These are phyloP conservation scores for Paramecium pentaurelia DNA, from an alignment of 73 alveolate species.

Conservation along the genomic window DNA sequence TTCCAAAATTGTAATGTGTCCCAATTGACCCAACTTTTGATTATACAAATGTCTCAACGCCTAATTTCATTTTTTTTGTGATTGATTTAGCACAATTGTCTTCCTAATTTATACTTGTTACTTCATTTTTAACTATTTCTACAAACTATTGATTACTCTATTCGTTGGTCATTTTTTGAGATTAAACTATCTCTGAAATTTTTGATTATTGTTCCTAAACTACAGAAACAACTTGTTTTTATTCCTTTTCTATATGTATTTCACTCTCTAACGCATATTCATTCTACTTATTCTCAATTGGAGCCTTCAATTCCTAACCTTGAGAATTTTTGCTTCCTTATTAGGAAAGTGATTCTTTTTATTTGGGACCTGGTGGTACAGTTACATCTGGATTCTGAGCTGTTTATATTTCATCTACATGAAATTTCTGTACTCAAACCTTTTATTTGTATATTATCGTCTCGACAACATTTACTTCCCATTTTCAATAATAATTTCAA, in stretches of 20 bases:
- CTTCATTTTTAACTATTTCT: not conserved
- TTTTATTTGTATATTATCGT: not conserved
- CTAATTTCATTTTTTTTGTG: not conserved
- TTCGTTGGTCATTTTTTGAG: not conserved
- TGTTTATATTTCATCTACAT: not conserved
- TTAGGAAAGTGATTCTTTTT: not conserved
- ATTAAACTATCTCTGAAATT: not conserved
- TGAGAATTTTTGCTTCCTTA: conserved; percentile 1
- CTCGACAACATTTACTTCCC: conserved; percentile 26
- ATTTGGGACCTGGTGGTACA: not conserved
- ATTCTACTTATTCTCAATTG: not conserved
- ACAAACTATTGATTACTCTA: not conserved
- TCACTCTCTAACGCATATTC: not conserved
- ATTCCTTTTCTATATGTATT: not conserved
- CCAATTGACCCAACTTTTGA: conserved; percentile 2
- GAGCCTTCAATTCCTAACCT: not conserved
- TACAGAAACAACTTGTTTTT: not conserved
- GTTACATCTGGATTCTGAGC: not conserved
- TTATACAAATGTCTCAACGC: not conserved
- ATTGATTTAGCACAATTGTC: not conserved
- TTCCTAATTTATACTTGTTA: not conserved
- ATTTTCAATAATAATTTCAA: not conserved
- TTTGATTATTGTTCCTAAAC: not conserved
- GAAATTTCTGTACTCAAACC: conserved; percentile 2
- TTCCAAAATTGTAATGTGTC: conserved; percentile 17